Conservation (phyloP, 208 protist genomes). For the Plasmodiophora brassicae region DNA sequence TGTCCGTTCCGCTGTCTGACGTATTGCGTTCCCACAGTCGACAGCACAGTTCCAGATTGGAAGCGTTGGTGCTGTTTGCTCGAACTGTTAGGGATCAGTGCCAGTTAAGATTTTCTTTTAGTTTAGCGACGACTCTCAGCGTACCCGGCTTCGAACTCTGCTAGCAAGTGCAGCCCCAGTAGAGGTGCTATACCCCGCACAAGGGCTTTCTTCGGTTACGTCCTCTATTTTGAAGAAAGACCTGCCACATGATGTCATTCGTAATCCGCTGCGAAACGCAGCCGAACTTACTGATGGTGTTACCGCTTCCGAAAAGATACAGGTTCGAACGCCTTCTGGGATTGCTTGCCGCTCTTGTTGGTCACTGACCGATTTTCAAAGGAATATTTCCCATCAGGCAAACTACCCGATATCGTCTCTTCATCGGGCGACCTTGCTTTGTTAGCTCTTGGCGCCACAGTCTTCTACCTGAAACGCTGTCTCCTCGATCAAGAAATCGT, state of each 20-base stretch:
- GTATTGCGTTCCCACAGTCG: too few species aligned
- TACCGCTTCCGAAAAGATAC: too few species aligned
- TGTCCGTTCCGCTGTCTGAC: too few species aligned
- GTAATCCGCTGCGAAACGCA: background rate
- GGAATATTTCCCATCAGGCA: too few species aligned
- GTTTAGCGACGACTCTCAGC: constrained; percentile 29
- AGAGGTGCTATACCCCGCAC: background rate
- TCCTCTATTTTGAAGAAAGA: constrained; percentile 31
- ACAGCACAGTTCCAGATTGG: background rate
- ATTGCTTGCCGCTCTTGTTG: too few species aligned
- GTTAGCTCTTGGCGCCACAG: background rate
- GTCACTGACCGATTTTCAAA: too few species aligned
- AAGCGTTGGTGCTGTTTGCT: background rate
- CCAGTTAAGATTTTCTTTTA: background rate
- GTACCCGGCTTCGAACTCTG: constrained; percentile 24
- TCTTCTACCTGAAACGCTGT: background rate
- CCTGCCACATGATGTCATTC: background rate
- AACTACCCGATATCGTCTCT: too few species aligned
- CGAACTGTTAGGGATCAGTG: too few species aligned
- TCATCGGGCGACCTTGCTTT: background rate
- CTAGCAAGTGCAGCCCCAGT: background rate
- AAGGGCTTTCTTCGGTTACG: background rate
- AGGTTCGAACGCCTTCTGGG: too few species aligned
- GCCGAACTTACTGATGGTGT: too few species aligned
- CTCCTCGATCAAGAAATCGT: background rate